Evolutionary conservation across 2,329 filamentous ascomycete species (phyloP).

Genomic region (Fusarium pseudocircinatum): DNA sequence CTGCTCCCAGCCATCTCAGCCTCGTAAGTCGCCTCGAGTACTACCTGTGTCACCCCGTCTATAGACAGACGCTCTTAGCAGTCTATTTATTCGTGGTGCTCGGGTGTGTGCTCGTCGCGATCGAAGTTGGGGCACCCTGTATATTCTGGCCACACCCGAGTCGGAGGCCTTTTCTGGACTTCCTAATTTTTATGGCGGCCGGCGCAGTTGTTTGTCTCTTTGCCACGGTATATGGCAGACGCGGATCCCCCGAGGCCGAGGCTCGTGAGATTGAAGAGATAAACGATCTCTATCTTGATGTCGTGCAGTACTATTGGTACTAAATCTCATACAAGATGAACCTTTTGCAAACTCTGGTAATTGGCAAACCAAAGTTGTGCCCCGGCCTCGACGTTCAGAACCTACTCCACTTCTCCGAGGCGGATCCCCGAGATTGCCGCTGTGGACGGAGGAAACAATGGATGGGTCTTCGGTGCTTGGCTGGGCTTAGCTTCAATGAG

Average conservation of each 20-base stretch:
- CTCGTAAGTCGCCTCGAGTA: neutral
- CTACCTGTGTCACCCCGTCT: neutral
- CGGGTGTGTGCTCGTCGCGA: accelerated
- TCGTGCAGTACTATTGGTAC: neutral
- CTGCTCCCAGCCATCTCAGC: neutral
- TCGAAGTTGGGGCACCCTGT: neutral
- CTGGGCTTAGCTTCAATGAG: neutral
- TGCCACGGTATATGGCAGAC: neutral
- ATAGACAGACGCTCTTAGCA: neutral
- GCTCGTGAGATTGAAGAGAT: neutral
- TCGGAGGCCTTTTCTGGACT: neutral
- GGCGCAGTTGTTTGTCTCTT: neutral
- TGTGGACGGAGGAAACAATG: neutral
- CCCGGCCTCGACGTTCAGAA: neutral
- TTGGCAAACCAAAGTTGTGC: neutral
- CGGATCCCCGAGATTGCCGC: neutral
- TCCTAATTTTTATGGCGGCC: accelerated
- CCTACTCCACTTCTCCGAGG: neutral
- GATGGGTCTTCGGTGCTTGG: neutral
- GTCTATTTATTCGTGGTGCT: accelerated
- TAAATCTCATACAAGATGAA: neutral
- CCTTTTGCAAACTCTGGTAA: too few relatives aligned
- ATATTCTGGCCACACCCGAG: neutral
- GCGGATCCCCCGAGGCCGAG: neutral
- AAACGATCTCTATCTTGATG: neutral